Evolutionary conservation across 306 rosid genomes (phyloP).

Genomic region (Dryas alaskensis): DNA sequence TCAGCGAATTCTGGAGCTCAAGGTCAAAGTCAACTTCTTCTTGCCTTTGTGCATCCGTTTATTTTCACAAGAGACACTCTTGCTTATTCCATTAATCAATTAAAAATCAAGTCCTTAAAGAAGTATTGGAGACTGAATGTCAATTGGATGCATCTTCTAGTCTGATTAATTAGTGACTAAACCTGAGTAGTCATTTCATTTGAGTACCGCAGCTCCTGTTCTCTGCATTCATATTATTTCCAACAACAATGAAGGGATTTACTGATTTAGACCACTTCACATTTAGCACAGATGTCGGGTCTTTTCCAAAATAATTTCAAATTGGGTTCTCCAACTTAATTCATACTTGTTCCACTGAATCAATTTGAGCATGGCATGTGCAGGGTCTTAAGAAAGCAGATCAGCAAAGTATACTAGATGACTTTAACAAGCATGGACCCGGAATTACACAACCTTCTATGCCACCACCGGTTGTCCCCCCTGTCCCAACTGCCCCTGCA

Average conservation of each 20-base stretch:
- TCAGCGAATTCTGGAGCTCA: conserved; percentile 95
- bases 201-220: background rate
- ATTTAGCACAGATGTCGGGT: background rate
- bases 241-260: too few relatives aligned
- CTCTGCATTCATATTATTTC: background rate
- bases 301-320: background rate
- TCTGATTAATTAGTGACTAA: too few relatives aligned
- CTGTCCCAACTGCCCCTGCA: conserved; percentile 38
- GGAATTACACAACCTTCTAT: conserved; percentile 72
- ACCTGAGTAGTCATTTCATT: background rate
- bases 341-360: conserved; percentile 2
- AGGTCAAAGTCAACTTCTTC: conserved; percentile 50
- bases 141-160: too few relatives aligned
- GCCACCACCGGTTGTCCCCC: conserved; percentile 42
- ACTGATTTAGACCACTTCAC: background rate
- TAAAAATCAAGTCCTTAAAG: background rate
- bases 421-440: conserved; percentile 90
- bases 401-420: conserved; percentile 87
- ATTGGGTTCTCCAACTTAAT: too few relatives aligned
- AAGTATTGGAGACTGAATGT: background rate
- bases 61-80: background rate
- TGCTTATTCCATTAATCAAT: background rate
- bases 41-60: conserved; percentile 14
- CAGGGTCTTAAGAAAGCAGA: conserved; percentile 94
- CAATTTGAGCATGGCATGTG: conserved; percentile 20